Evolutionary conservation across 2,329 filamentous ascomycete species (phyloP), one percentile per base, ranked within the genome.

Genomic region (Macrophomina tecta): DNA sequence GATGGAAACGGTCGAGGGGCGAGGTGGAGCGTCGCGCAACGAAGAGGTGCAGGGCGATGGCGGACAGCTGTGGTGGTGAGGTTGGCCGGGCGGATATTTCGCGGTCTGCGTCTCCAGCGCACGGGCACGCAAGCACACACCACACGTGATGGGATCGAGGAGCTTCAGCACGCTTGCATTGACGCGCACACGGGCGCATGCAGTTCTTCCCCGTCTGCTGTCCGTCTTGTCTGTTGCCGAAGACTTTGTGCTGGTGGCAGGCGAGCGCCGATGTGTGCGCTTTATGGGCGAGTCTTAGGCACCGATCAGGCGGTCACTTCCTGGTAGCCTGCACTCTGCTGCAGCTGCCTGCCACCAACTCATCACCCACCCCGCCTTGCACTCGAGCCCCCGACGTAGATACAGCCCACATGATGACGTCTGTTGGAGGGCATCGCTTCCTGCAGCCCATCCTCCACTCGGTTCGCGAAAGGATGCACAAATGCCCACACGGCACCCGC

Each of bases 1-100:
- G 66, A 69, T 69, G 67, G 68, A 72, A 70, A 61, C 61, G 69
- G 74, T 74, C 76, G 76, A 76, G 70, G 74, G 70, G 68, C 66
- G 70, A 67, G 68, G 69, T 72, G 30, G 63, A 46, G 52, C 42
- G 55, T 45, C 58, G 58, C 58, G 58, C 58, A 62, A 49, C 58
- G 75, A 68, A 38, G 61, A 53, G 56, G 68, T 56, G 58, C 28
- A 52, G 61, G 56, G 51, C 38, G 60, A 68, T 61, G 64, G 71
- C 69, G 71, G 68, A 56, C 70, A 72, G 70, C 60, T 71, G 68
- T 63, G 53, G 45, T 55, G 62, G 68, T 61, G 60, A 68, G 68
- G 69, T 66, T 51, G 67, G 56, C 61, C 38, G 62, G 66, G 61
- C 64, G 62, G 40, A 67, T 64, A 51, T 65, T 68, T 65, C 63